Base-by-base conservation (phyloP, 768 basidiomycete genomes). In the Hericium coralloides region DNA sequence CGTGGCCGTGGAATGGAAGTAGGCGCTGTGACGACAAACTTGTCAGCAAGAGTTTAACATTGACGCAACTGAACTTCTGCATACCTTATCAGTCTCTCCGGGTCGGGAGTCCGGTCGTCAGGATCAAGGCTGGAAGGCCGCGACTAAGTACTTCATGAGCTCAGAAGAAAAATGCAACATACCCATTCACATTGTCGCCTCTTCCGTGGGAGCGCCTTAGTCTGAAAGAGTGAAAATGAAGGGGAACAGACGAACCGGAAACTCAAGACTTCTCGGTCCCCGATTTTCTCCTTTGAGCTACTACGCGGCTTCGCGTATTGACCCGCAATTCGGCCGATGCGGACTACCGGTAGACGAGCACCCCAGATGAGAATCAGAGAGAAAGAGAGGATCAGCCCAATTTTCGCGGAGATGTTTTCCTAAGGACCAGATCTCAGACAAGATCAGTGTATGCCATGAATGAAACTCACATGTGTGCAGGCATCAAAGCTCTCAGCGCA, bases 121-220 rank as follows among this genome's bases (percentile, higher is more conserved):
- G 80, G 79, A 57, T 87, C 81, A 25, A 91, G 73, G 5, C 87
- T 87, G 39, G 5, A 64, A 39, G 52, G 1, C 20, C 43, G 55
- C 47, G n/a, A n/a, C 49, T 22, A n/a, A n/a, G n/a, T n/a, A 12
- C 14, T 5, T 31, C 2, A 31, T 9, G 7, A 9, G 31, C 31
- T 31, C 7, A 25, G 17, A 23, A 38, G n/a, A 38, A 47, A 49
- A 22, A 31, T 3, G 7, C 12, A 22, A 15, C 80, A 59, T 69
- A 85, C 82, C 94, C 92, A 64, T 99, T 98, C 48, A 99, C 86
- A 65, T 95, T 98, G 73, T 99, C 95, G 14, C 97, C 97, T 63
- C 95, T 93, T 65, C 22, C 47, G 4, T n/a, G 31, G 12, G 17
- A 31, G 10, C 31, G 10, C 8, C 31, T 31, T 31, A 31, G 18